These are phyloP conservation scores for Neophaeococcomyces aloes DNA, from an alignment of 2,329 filamentous ascomycete genomes.

Conservation along the genomic window DNA sequence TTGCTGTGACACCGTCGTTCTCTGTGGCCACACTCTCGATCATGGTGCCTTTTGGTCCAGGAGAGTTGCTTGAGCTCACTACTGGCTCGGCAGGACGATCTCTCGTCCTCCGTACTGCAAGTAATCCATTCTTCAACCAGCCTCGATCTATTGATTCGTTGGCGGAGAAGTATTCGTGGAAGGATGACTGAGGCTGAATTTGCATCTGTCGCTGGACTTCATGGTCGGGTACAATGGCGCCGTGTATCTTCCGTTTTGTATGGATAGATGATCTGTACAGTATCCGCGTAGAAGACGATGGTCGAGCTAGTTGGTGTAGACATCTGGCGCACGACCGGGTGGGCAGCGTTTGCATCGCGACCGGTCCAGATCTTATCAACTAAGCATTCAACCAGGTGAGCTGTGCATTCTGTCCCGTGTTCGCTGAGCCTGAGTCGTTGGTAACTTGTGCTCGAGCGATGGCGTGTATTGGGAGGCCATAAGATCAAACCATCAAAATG, in stretches of 20 bases:
- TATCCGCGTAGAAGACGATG: slow-evolving; percentile 7
- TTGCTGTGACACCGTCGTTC: neutral
- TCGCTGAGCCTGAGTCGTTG: too few relatives aligned
- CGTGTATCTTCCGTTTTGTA: slow-evolving; percentile 18
- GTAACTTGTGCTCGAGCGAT: too few relatives aligned
- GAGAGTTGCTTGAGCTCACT: slow-evolving; percentile 3
- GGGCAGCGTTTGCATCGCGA: slow-evolving; percentile 3
- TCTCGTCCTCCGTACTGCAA: slow-evolving; percentile 16
- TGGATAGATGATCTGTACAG: slow-evolving; percentile 15
- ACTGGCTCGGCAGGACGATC: neutral
- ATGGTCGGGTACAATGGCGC: slow-evolving; percentile 7
- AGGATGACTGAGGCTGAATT: slow-evolving; percentile 14
- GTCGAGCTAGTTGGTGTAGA: slow-evolving; percentile 9
- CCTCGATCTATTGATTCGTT: slow-evolving; percentile 21
- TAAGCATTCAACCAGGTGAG: too few relatives aligned
- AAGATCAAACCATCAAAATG: too few relatives aligned
- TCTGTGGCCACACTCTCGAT: neutral
- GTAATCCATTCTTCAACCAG: slow-evolving; percentile 20
- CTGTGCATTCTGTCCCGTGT: too few relatives aligned
- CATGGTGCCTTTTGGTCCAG: slow-evolving; percentile 1
- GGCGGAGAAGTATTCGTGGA: slow-evolving; percentile 22
- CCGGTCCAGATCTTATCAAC: neutral
- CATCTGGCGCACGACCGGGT: slow-evolving; percentile 8
- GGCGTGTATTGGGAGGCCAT: too few relatives aligned
- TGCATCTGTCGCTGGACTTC: slow-evolving; percentile 6